Evolutionary conservation across 2,329 filamentous ascomycete species (phyloP), one percentile per base, ranked within the genome.

Genomic region (Rhinocladiella mackenziei): DNA sequence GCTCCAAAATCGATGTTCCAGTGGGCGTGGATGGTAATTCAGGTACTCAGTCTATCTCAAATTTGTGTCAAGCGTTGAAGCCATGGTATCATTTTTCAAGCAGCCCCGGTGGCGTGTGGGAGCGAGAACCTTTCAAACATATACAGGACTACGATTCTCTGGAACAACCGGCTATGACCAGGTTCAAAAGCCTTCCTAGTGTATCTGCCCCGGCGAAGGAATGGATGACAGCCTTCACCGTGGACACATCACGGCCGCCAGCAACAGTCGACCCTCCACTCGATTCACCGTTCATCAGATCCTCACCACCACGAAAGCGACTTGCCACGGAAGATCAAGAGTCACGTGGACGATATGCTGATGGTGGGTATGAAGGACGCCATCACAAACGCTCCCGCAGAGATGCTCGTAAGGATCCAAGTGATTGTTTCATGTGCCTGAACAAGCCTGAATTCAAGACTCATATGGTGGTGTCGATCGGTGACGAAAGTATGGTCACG

Each of bases 391-490:
- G 72, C 10, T 58, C 62, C 11, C 68, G 68, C 58, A 44, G 32
- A 14, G 45, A 43, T 14, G 43, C 33, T 2, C 64, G 62, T 1
- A 65, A 82, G 9, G 80, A 79, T 5, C 81, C 87, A 2, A 82
- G 83, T 39, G 77, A 84, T 58, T 98, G 92, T 68, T 98, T 92
- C 72, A 97, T 98, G 71, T 98, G 92, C 62, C 75, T 98, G 8
- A 89, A 87, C 4, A 96, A 94, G 63, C 80, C 85, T 4, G 84
- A 84, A 49, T 72, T 92, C 32, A 84, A 86, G 39, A 84, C 83
- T 1, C 91, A 98, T 66, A 84, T 98, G 65, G 84, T 96, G 58
- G 84, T 85, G 54, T 89, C 85, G 18, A 91, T 98, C 53, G 92
- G 86, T 40, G 82, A 89, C 13, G 85, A 94, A 48, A 77, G 81